Evolutionary conservation across 805 yeast genomes (phyloP), one percentile per base, ranked within the genome.

Genomic region (Metschnikowia vanudenii): DNA sequence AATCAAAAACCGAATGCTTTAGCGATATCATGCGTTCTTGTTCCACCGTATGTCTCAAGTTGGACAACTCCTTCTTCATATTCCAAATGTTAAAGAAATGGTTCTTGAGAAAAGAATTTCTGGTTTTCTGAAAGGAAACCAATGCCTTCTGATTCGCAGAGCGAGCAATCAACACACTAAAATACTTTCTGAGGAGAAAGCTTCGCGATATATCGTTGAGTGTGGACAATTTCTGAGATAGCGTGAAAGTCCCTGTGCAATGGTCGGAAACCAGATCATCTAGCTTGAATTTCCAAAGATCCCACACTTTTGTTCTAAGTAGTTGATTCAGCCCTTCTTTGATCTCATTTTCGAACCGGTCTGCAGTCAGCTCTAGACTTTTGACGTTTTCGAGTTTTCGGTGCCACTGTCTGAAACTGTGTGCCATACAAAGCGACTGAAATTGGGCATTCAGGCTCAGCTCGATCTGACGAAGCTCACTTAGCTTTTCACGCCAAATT

Each of bases 31-130:
- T 16, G 14, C 48, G 40, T 3, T 35, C 18, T 29, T 20, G 19
- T 12, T 20, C 10, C 14, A 45, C 40, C 1, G 16, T 3, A 2
- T 33, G 19, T 35, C 24, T 19, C n/a, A 29, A 9, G 9, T 31
- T 36, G 9, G 31, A n/a, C 16, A 45, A 19, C 11, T 36, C 33
- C 13, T 36, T 32, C 14, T 31, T 38, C 35, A 20, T 32, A 12
- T n/a, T 11, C 50, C 46, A 46, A n/a, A 24, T 16, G 17, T 30
- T 35, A n/a, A 46, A 35, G 26, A 33, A 42, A 5, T 30, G 43
- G 5, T 39, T 18, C 24, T 38, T 38, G n/a, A 46, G 37, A 22
- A 35, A 34, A 5, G 13, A 13, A n/a, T 14, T 16, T 13, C 46
- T n/a, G 20, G 30, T 24, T 2, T 18, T 34, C 9, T 32, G 16